These are phyloP conservation scores for Xerocomellus intermedius DNA, from an alignment of 768 basidiomycete genomes.

Conservation along the genomic window DNA sequence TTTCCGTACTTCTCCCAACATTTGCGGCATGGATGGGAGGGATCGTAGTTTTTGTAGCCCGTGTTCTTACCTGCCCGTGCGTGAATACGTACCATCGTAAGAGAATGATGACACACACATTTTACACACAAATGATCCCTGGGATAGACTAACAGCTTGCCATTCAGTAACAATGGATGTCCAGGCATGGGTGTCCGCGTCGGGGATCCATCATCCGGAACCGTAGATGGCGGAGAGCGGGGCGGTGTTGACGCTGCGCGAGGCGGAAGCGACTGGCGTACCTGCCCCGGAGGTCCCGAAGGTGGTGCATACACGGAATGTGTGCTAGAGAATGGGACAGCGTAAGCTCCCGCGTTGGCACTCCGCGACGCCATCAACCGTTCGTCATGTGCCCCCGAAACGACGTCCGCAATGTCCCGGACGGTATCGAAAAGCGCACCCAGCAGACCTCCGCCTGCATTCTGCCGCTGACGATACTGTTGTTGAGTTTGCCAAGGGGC, in stretches of 20 bases:
- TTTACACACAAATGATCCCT: slow-evolving; percentile 59
- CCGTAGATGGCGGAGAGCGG: slow-evolving; percentile 1
- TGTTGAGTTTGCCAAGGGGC: slow-evolving; percentile 24
- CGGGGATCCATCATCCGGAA: slow-evolving; percentile 56
- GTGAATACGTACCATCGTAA: neutral
- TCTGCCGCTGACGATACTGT: slow-evolving; percentile 17
- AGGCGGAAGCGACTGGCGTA: neutral
- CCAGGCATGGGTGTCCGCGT: slow-evolving; percentile 64
- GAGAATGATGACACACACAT: slow-evolving; percentile 43
- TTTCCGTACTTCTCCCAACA: slow-evolving; percentile 75
- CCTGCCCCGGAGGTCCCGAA: neutral
- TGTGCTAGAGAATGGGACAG: slow-evolving; percentile 12
- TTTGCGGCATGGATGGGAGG: slow-evolving; percentile 60
- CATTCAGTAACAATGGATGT: slow-evolving; percentile 61
- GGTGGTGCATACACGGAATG: slow-evolving; percentile 14
- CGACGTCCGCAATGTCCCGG: slow-evolving; percentile 27
- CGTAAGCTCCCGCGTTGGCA: slow-evolving; percentile 21
- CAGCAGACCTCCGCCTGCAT: slow-evolving; percentile 25
- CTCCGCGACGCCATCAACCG: slow-evolving; percentile 9
- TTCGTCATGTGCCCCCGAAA: slow-evolving; percentile 28
- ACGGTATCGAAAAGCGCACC: slow-evolving; percentile 28
- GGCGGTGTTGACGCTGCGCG: slow-evolving; percentile 18
- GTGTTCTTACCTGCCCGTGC: slow-evolving; percentile 58
- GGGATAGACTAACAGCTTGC: slow-evolving; percentile 69
- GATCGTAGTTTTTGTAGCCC: slow-evolving; percentile 71